Percentiles rank a stretch among this genome's conserved stretches.
Conservation (phyloP, 2,329 filamentous ascomycete genomes). For the Didymella exigua region DNA sequence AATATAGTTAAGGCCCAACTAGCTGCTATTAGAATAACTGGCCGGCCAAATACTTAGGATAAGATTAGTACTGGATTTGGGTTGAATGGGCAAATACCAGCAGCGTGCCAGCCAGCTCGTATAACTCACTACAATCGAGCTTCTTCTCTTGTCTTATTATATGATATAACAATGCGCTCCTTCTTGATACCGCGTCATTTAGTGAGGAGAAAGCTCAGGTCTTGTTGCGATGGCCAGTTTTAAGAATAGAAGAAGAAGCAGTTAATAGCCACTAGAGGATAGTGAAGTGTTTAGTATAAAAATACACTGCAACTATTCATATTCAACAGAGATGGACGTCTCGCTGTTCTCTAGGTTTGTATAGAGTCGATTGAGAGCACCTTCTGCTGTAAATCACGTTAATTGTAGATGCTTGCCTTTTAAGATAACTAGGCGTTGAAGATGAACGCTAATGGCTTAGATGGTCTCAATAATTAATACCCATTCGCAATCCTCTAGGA, state of each 20-base stretch:
- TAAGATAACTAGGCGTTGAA: conserved; percentile 20
- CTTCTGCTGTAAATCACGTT: conserved; percentile 18
- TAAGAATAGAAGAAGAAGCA: conserved; percentile 15
- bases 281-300: background rate
- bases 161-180: conserved; percentile 11
- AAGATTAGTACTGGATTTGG: background rate
- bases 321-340: background rate
- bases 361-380: conserved; percentile 15
- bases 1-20: background rate
- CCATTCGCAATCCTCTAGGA: conserved; percentile 25
- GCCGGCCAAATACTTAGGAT: background rate
- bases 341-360: conserved; percentile 10
- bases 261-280: background rate
- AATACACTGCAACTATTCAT: background rate
- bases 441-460: conserved; percentile 10
- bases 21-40: background rate
- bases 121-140: conserved; percentile 1
- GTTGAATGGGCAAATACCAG: background rate
- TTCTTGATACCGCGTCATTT: conserved; percentile 20
- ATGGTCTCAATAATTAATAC: conserved; percentile 23
- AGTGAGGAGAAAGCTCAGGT: conserved; percentile 6
- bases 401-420: conserved; percentile 25
- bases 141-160: conserved; percentile 10
- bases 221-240: conserved; percentile 2
- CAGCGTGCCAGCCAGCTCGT: background rate